A percentile compares a stretch with the other conserved stretches of the same genome.
Evolutionary conservation across 345 rosid species (phyloP).

Genomic region (Punica granatum): DNA sequence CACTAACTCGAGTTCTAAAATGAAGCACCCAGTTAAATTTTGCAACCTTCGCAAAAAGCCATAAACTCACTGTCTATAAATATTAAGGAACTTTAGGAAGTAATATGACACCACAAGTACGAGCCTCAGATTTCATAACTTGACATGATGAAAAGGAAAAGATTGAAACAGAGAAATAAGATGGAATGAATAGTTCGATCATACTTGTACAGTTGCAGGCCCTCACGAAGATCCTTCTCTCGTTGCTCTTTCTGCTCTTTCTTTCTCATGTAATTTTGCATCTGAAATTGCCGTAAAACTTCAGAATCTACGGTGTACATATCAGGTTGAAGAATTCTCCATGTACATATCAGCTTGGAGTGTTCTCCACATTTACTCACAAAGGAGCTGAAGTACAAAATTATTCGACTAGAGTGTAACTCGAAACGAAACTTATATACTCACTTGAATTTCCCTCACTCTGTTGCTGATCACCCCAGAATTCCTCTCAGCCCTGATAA

Average conservation of each 20-base stretch:
- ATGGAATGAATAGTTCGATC: background rate
- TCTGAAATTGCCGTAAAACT: conserved; percentile 29
- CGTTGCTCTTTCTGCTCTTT: conserved; percentile 67
- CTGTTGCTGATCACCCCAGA: conserved; percentile 72
- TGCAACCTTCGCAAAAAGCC: background rate
- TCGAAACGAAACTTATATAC: conserved; percentile 6
- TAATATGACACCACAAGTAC: too few relatives aligned
- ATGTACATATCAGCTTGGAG: too few relatives aligned
- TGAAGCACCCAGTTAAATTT: background rate
- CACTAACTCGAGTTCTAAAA: background rate
- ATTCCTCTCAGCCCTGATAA: conserved; percentile 93
- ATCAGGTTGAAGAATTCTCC: background rate
- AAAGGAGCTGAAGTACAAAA: background rate
- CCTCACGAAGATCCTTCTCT: conserved; percentile 77
- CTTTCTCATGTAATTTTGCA: conserved; percentile 69
- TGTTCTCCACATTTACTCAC: background rate
- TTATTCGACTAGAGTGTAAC: background rate
- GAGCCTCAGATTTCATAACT: too few relatives aligned
- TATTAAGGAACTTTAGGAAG: background rate
- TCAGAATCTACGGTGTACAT: conserved; percentile 1
- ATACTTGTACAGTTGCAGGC: conserved; percentile 73
- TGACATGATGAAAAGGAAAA: too few relatives aligned
- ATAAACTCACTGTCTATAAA: background rate
- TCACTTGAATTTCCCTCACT: conserved; percentile 90
- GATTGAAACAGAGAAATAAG: background rate